A percentile compares a stretch with the other conserved stretches of the same genome.
Conservation (phyloP, 176 grass and related monocot genomes). For the Phragmites australis region DNA sequence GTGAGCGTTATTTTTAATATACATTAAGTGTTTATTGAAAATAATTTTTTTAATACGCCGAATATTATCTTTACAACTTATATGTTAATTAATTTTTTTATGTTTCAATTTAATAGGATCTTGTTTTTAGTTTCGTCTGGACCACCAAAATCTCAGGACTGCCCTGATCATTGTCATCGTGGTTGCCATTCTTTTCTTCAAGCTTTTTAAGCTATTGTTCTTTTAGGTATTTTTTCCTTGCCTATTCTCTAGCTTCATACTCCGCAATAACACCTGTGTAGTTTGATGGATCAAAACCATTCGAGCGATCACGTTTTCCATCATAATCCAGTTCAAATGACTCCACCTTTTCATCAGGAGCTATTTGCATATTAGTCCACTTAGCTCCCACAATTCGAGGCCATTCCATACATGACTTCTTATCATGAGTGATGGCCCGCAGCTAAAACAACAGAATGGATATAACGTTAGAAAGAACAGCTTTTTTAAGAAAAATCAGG, state of each 20-base stretch:
- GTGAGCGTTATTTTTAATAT: no score
- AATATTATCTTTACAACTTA: no score
- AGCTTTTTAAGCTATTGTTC: conserved; percentile 80
- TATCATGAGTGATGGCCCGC: conserved; percentile 91
- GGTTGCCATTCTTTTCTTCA: conserved; percentile 79
- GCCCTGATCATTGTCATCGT: conserved; percentile 37
- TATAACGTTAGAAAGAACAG: background rate
- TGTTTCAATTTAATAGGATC: no score
- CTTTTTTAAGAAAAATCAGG: background rate
- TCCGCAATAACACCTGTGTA: conserved; percentile 69
- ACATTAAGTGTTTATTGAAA: no score
- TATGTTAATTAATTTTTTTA: no score
- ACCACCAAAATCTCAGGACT: no score
- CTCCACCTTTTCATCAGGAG: conserved; percentile 78
- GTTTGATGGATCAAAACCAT: conserved; percentile 69
- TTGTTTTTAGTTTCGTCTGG: no score
- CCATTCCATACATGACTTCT: conserved; percentile 70
- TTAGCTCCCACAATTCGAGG: conserved; percentile 71
- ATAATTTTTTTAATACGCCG: no score
- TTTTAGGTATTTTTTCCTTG: conserved; percentile 75
- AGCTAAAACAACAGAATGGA: conserved; percentile 39
- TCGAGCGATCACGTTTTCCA: conserved; percentile 83
- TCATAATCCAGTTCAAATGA: conserved; percentile 91
- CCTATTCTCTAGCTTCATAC: conserved; percentile 72
- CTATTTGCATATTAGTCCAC: conserved; percentile 63